Conservation (phyloP, 345 rosid species). For the Gossypium mustelinum region DNA sequence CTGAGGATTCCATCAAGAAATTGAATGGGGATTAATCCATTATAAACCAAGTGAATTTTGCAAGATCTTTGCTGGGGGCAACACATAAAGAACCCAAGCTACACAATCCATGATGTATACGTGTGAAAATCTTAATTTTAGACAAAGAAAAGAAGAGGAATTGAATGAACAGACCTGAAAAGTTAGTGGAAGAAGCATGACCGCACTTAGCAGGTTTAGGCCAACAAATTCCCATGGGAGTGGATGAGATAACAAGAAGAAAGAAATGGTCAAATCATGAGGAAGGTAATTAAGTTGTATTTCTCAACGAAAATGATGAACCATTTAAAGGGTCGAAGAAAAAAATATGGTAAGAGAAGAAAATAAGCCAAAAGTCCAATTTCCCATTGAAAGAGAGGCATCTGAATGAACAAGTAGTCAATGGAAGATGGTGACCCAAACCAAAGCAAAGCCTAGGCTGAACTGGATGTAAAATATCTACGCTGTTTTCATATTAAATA, state of each 20-base stretch:
- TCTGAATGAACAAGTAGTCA: background rate
- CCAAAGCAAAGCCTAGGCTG: background rate
- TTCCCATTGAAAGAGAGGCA: background rate
- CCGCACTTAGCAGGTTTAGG: slow-evolving; percentile 7
- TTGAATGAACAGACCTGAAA: background rate
- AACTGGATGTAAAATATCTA: background rate
- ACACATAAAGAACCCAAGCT: background rate
- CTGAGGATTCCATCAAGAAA: background rate
- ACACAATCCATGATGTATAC: background rate
- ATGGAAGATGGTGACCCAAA: background rate
- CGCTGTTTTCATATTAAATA: no score
- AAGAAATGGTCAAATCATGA: background rate
- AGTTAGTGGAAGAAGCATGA: slow-evolving; percentile 8
- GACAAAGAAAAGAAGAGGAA: background rate
- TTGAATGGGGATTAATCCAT: background rate
- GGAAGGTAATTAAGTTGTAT: background rate
- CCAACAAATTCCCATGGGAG: slow-evolving; percentile 5
- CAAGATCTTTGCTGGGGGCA: background rate
- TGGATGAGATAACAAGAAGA: background rate
- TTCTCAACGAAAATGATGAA: background rate
- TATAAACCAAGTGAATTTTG: no score
- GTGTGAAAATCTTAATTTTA: background rate
- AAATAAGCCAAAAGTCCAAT: background rate
- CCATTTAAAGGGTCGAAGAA: background rate
- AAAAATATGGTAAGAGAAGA: background rate